Conservation (phyloP, 352 stramenopile species). For the Phytophthora megakarya region DNA sequence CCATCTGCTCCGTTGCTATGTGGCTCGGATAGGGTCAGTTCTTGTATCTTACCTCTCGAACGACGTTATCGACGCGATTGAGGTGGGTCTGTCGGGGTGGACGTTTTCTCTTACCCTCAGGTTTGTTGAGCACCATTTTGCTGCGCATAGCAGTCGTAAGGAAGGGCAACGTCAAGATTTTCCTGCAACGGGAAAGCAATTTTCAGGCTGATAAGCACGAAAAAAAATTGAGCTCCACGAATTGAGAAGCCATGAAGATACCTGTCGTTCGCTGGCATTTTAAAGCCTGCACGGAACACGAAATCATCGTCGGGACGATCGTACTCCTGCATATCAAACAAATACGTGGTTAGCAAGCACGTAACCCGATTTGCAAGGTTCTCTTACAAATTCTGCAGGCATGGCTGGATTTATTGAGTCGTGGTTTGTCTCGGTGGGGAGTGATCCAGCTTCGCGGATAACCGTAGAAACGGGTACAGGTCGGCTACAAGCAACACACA, state of each 20-base stretch:
- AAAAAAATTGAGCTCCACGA: neutral
- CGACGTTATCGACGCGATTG: conserved; percentile 64
- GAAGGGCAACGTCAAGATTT: conserved; percentile 78
- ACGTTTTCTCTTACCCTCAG: conserved; percentile 63
- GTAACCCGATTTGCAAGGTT: neutral
- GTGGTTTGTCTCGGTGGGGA: conserved; percentile 41
- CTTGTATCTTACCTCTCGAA: conserved; percentile 57
- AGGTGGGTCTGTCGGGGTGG: conserved; percentile 47
- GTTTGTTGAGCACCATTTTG: conserved; percentile 75
- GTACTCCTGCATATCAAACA: conserved; percentile 46
- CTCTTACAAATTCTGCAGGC: conserved; percentile 33
- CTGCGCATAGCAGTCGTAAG: conserved; percentile 65
- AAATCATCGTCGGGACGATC: conserved; percentile 77
- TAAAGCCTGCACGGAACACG: conserved; percentile 82
- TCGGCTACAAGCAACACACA: conserved; percentile 83
- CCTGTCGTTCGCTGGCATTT: conserved; percentile 82
- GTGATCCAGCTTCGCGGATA: conserved; percentile 57
- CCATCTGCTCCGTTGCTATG: conserved; percentile 20
- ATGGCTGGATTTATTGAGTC: conserved; percentile 32
- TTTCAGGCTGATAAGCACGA: conserved; percentile 19
- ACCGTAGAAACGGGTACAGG: conserved; percentile 66
- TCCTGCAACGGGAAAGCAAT: conserved; percentile 38
- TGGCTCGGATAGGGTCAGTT: conserved; percentile 12
- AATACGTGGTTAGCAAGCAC: conserved; percentile 1
- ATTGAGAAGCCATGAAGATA: conserved; percentile 19